Evolutionary conservation across 306 rosid genomes (phyloP).

Genomic region (Luffa aegyptiaca): DNA sequence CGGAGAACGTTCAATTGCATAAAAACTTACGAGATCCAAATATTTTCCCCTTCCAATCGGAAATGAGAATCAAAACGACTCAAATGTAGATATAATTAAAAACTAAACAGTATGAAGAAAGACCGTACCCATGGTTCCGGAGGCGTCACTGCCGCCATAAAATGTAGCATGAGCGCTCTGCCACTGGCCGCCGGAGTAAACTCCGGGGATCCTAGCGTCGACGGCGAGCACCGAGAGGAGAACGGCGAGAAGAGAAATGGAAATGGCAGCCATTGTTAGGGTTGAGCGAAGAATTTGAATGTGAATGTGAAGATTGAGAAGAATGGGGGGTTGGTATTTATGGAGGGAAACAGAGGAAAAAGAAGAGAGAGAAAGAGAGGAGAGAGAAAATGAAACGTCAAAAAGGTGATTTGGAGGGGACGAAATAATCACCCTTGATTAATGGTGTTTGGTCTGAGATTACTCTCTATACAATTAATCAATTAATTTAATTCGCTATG

Average conservation of each 20-base stretch:
- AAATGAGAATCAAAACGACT: background rate
- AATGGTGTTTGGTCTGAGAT: background rate
- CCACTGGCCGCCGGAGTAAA: constrained; percentile 62
- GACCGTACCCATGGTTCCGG: constrained; percentile 87
- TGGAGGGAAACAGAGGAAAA: constrained; percentile 4
- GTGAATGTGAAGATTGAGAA: background rate
- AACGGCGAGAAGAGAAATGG: background rate
- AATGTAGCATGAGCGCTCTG: constrained; percentile 86
- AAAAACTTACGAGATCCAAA: background rate
- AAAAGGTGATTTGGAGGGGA: background rate
- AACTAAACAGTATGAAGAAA: background rate
- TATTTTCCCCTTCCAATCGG: background rate
- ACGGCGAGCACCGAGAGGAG: background rate
- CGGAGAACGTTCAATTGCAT: background rate
- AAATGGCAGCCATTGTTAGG: background rate
- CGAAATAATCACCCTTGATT: constrained; percentile 9
- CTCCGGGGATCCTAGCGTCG: constrained; percentile 51
- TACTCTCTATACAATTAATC: background rate
- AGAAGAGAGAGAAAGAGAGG: background rate
- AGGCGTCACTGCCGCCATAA: constrained; percentile 89
- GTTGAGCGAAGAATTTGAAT: background rate
- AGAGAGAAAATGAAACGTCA: background rate
- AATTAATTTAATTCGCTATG: background rate
- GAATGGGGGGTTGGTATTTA: background rate
- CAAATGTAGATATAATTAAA: background rate